These are phyloP conservation scores for Mortierella polycephala DNA, from an alignment of 371 early-diverging fungal species.

Conservation along the genomic window DNA sequence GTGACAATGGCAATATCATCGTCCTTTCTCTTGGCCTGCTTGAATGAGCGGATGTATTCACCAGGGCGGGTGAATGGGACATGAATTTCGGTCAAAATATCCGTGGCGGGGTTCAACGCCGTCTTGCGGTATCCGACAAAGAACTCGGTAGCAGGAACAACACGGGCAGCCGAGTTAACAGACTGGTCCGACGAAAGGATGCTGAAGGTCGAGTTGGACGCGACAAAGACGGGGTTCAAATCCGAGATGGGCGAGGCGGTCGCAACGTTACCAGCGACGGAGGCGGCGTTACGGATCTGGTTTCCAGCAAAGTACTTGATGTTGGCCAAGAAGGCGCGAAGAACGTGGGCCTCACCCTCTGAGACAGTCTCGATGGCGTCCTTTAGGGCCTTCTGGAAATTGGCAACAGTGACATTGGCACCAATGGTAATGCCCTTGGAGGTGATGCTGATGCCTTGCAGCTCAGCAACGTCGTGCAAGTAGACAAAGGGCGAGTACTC, in stretches of 20 bases:
- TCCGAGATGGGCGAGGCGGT: conserved; percentile 87
- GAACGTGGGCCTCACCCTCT: conserved; percentile 51
- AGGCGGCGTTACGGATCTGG: conserved; percentile 85
- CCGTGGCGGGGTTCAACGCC: conserved; percentile 67
- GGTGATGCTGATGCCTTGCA: conserved; percentile 57
- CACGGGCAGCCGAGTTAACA: conserved; percentile 55
- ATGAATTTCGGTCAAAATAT: conserved; percentile 63
- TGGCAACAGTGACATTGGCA: conserved; percentile 63
- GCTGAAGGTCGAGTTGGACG: conserved; percentile 67
- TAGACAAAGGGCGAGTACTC: conserved; percentile 71
- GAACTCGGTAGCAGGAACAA: conserved; percentile 70
- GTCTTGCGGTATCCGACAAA: conserved; percentile 82
- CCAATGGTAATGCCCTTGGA: conserved; percentile 66
- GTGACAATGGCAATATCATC: conserved; percentile 88
- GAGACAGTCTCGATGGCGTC: conserved; percentile 47
- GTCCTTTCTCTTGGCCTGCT: conserved; percentile 84
- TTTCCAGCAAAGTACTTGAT: conserved; percentile 78
- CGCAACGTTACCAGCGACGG: conserved; percentile 82
- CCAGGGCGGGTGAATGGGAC: conserved; percentile 65
- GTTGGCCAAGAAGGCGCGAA: conserved; percentile 75
- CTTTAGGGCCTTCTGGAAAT: conserved; percentile 60
- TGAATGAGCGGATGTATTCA: conserved; percentile 75
- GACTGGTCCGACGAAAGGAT: conserved; percentile 55
- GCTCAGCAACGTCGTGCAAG: conserved; percentile 71
- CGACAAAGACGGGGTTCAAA: conserved; percentile 82